phyloP scores from a whole-genome alignment of 495 filamentous ascomycete species.

The Aspergillus ostianus region DNA sequence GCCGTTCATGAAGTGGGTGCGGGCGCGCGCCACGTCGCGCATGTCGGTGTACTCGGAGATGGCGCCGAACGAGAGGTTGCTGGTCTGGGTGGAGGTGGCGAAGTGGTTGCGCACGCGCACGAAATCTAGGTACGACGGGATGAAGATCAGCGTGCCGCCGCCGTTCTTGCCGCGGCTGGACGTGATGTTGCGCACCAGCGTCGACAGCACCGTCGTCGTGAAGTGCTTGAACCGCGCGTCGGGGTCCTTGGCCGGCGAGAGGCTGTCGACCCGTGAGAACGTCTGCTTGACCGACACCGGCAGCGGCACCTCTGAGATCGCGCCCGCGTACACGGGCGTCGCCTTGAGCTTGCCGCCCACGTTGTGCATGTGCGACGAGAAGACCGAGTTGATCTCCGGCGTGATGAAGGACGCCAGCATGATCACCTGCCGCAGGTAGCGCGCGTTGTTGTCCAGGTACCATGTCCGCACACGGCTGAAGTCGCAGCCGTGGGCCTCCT shows the following conservation, averaged over 20 bases:
- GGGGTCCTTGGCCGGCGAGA: slow-evolving; percentile 67
- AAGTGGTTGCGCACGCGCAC: slow-evolving; percentile 90
- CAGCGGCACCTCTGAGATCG: slow-evolving; percentile 62
- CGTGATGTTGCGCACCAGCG: slow-evolving; percentile 58
- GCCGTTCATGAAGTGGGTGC: slow-evolving; percentile 82
- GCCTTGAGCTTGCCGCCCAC: slow-evolving; percentile 72
- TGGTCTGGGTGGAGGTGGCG: slow-evolving; percentile 64
- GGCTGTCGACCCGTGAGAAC: slow-evolving; percentile 82
- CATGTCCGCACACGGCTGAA: slow-evolving; percentile 86
- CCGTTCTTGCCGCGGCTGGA: slow-evolving; percentile 38
- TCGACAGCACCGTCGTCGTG: slow-evolving; percentile 71
- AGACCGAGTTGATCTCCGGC: slow-evolving; percentile 80
- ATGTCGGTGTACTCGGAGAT: slow-evolving; percentile 84
- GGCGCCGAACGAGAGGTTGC: slow-evolving; percentile 72
- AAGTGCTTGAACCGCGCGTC: slow-evolving; percentile 93
- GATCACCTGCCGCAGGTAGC: slow-evolving; percentile 78
- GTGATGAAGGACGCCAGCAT: slow-evolving; percentile 79
- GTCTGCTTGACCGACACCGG: slow-evolving; percentile 75
- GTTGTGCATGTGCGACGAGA: slow-evolving; percentile 75
- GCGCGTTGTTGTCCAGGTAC: slow-evolving; percentile 86
- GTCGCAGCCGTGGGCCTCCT: slow-evolving; percentile 88
- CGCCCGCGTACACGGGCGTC: slow-evolving; percentile 62
- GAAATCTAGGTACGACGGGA: slow-evolving; percentile 92
- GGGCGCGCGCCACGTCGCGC: slow-evolving; percentile 73
- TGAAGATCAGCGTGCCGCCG: slow-evolving; percentile 74